Percentiles rank a stretch among this genome's conserved stretches.
phyloP scores from a whole-genome alignment of 2,329 filamentous ascomycete genomes.

The Epicoccum nigrum region DNA sequence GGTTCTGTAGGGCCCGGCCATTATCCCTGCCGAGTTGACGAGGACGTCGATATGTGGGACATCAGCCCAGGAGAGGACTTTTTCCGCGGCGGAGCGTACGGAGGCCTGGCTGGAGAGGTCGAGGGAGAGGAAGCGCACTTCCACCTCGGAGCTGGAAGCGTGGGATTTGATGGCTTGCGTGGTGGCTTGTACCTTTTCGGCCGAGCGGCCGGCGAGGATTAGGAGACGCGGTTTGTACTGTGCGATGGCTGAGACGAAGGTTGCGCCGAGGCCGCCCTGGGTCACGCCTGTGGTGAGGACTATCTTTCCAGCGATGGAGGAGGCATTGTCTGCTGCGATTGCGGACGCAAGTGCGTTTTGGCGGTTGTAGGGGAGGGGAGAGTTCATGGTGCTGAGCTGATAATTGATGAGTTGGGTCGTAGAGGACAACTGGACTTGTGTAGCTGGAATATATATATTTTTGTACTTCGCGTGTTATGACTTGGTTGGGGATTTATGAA shows the following conservation, averaged over 20 bases:
- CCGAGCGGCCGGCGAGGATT: slow-evolving; percentile 51
- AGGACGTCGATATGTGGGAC: slow-evolving; percentile 50
- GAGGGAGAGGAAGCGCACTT: slow-evolving; percentile 39
- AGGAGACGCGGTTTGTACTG: slow-evolving; percentile 35
- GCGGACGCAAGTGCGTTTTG: slow-evolving; percentile 30
- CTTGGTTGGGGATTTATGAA: background rate
- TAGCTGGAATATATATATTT: background rate
- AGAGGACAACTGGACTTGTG: background rate
- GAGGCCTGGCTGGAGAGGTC: slow-evolving; percentile 48
- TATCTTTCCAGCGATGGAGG: slow-evolving; percentile 53
- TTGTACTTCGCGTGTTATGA: background rate
- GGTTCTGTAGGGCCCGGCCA: slow-evolving; percentile 38
- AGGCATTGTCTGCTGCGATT: slow-evolving; percentile 51
- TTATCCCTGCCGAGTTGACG: slow-evolving; percentile 50
- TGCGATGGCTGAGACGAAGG: slow-evolving; percentile 36
- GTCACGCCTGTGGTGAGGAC: slow-evolving; percentile 48
- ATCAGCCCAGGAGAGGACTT: slow-evolving; percentile 36
- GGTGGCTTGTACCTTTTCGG: slow-evolving; percentile 49
- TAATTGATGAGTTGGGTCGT: background rate
- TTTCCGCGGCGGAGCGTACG: slow-evolving; percentile 44
- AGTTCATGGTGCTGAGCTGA: slow-evolving; percentile 7
- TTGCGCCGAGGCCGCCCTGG: slow-evolving; percentile 37
- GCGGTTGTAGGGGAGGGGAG: slow-evolving; percentile 29
- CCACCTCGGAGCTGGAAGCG: slow-evolving; percentile 40
- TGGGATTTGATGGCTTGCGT: slow-evolving; percentile 43